A percentile compares a stretch with the other conserved stretches of the same genome.
Conservation (phyloP, 192 early-diverging fungal species). For the Haplosporangium gracile region DNA sequence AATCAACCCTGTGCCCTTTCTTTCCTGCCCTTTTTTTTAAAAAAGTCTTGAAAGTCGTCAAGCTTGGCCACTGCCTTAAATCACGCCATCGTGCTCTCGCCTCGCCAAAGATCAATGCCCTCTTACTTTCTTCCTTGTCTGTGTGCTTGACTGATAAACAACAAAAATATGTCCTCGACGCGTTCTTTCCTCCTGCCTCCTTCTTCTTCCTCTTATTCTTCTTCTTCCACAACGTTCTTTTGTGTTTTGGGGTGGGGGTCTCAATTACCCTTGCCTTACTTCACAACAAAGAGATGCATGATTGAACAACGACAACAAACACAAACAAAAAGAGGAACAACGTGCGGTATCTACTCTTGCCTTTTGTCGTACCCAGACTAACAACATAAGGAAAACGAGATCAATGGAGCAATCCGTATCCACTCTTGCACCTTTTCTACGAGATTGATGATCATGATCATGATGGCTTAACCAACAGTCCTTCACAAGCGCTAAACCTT, state of each 20-base stretch:
- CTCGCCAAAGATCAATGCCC: background rate
- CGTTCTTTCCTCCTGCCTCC: background rate
- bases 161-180: background rate
- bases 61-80: background rate
- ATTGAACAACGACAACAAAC: background rate
- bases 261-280: background rate
- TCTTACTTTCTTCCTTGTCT: background rate
- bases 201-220: background rate
- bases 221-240: background rate
- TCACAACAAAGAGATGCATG: background rate
- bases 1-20: background rate
- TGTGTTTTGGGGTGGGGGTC: background rate
- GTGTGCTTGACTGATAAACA: background rate
- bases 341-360: too few species aligned
- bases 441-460: background rate
- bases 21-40: background rate
- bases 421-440: slow-evolving; percentile 6
- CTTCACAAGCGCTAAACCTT: background rate
- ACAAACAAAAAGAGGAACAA: background rate
- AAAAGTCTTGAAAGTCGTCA: too few species aligned
- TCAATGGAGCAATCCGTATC: slow-evolving; percentile 3
- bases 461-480: background rate
- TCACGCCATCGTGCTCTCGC: slow-evolving; percentile 8
- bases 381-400: background rate
- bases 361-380: too few species aligned